phyloP scores from a whole-genome alignment of 2,329 filamentous ascomycete species.

The Sarocladiaceae sp. region DNA sequence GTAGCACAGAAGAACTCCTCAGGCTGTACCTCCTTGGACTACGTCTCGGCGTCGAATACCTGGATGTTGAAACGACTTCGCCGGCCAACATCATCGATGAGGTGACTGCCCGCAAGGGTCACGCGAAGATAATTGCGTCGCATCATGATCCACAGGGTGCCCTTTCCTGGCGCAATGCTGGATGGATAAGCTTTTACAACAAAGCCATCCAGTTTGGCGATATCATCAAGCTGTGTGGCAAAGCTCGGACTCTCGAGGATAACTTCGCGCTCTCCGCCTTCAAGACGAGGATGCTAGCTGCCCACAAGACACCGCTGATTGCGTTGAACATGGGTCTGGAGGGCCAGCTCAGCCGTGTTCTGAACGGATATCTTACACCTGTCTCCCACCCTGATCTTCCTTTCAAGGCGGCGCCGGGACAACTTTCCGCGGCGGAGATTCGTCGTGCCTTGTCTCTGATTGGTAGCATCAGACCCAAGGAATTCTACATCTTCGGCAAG shows the following conservation, averaged over 20 bases:
- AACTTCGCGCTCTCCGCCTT: slow-evolving; percentile 83
- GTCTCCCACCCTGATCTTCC: slow-evolving; percentile 87
- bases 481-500: slow-evolving; percentile 83
- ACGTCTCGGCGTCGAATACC: slow-evolving; percentile 80
- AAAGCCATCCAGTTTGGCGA: slow-evolving; percentile 84
- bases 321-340: slow-evolving; percentile 89
- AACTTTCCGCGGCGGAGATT: slow-evolving; percentile 86
- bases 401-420: slow-evolving; percentile 88
- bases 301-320: slow-evolving; percentile 79
- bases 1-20: slow-evolving; percentile 62
- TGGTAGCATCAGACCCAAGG: slow-evolving; percentile 67
- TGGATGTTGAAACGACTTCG: slow-evolving; percentile 88
- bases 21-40: slow-evolving; percentile 73
- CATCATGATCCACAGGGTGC: slow-evolving; percentile 80
- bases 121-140: slow-evolving; percentile 83
- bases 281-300: slow-evolving; percentile 64
- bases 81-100: slow-evolving; percentile 67
- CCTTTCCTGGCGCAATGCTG: slow-evolving; percentile 86
- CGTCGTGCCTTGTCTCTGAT: slow-evolving; percentile 70
- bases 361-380: slow-evolving; percentile 90
- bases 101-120: slow-evolving; percentile 60
- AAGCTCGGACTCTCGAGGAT: slow-evolving; percentile 69
- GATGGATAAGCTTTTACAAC: slow-evolving; percentile 88
- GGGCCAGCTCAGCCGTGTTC: slow-evolving; percentile 82
- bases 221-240: slow-evolving; percentile 87